Evolutionary conservation across 495 filamentous ascomycete species (phyloP), one percentile per base, ranked within the genome.

Genomic region (Tuber indicum): DNA sequence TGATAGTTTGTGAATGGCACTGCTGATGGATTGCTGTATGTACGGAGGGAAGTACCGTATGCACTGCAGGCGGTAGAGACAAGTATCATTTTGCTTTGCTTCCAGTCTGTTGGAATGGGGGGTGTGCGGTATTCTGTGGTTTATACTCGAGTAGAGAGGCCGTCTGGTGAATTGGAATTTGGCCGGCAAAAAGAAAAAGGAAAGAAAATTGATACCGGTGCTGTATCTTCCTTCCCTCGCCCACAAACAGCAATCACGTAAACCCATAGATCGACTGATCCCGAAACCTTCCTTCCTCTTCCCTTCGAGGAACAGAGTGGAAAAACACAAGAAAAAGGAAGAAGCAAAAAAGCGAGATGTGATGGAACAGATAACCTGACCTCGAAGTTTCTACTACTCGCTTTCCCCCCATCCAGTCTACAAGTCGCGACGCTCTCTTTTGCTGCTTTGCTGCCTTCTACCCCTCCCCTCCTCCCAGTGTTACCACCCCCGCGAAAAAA

Each of bases 221-320:
- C 39, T 41, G 39, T 58, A 58, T 58, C 23, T 26, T 58, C 52
- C 52, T 58, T 58, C n/a, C 49, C 23, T 58, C 49, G 23, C 52
- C 52, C 23, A 26, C 52, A 26, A 58, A 58, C 52, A 58, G 4
- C 52, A 58, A 58, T 58, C 52, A 58, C 10, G 52, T 58, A 58
- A 58, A 58, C 26, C 52, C 52, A 58, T 23, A 75, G 78, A 80
- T 76, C 71, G 77, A 80, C 73, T 79, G 78, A 80, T 80, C 71
- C 70, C 78, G 73, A 79, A 72, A 45, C 76, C 36, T 58, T 58
- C 52, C 52, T 49, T 23, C 52, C 52, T 41, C 46, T 58, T 52
- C 52, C 52, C 52, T 58, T 58, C 52, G 52, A 26, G 8, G 49
- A 58, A 58, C n/a, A 10, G 3, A 58, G 52, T 14, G 23, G 52